Base-by-base conservation (phyloP, 2,329 filamentous ascomycete species). In the Ophiostoma sp. region DNA sequence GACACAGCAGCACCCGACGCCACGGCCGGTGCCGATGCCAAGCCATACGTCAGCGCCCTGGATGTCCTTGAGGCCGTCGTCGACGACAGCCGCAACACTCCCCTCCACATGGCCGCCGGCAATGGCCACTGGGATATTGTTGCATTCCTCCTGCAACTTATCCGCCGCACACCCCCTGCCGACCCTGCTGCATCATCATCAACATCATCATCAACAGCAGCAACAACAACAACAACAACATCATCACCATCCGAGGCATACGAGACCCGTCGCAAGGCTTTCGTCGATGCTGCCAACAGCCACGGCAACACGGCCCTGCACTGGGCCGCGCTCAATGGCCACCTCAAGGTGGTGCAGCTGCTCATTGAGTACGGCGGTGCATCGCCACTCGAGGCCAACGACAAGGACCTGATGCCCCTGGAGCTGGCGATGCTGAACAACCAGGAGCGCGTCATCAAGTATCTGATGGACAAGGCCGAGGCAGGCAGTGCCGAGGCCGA, bases 301-400 rank as follows among this genome's bases (percentile, higher is more conserved):
- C 90, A 91, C 65, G 94, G 93, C 64, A 98, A 97, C 81, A 97
- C 94, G 0, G 87, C 93, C 0, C 83, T 99, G 71, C 95, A 99
- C 81, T 98, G 94, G 94, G 94, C 94, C 0, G 91, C 93, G 0
- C 82, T 97, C 70, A 95, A 96, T 69, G 94, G 94, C 1, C 94
- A 97, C 76, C 82, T 98, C 3, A 86, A 89, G 6, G 87, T 89
- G 3, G 92, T 97, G 7, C 91, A 94, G 81, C 80, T 88, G 0
- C 84, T 99, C 15, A 83, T 97, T 1, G 87, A 89, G 64, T 83
- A 87, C 2, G 93, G 92, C 2, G 93, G 93, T 1, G 93, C 93
- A 1, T 90, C 93, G 71, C 89, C 93, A 4, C 88, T 88, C 13
- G 81, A 93, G 41, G 89, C 89, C 76, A 98, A 98, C 77, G 87